Percentiles rank a stretch among this genome's conserved stretches.
Conservation (phyloP, 805 yeast genomes). For the Clavispora vitiphila region DNA sequence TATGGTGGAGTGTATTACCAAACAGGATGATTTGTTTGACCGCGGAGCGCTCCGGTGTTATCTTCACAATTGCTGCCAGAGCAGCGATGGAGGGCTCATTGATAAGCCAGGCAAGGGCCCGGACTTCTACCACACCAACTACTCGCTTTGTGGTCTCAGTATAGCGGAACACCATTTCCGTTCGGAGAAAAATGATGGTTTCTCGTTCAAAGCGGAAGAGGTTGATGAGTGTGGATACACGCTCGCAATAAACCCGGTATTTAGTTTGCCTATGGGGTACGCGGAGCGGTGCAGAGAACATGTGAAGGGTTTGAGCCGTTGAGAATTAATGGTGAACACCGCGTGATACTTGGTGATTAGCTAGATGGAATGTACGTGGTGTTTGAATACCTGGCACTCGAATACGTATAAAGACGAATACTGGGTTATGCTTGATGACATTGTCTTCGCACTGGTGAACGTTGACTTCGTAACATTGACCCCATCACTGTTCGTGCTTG, state of each 20-base stretch:
- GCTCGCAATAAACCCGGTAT: constrained; percentile 19
- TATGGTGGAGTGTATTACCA: constrained; percentile 49
- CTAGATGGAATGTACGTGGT: too few species aligned
- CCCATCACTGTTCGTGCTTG: too few species aligned
- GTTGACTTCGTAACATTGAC: too few species aligned
- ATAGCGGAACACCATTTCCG: constrained; percentile 40
- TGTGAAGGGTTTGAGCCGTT: not conserved
- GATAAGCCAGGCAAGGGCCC: constrained; percentile 83
- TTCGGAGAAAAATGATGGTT: constrained; percentile 1
- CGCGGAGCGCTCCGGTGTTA: constrained; percentile 60
- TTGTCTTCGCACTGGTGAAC: too few species aligned
- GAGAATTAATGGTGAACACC: too few species aligned
- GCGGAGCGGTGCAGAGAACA: constrained; percentile 25
- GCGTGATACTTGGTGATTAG: too few species aligned
- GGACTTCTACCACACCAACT: constrained; percentile 90
- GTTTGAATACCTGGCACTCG: too few species aligned
- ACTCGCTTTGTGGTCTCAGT: constrained; percentile 72
- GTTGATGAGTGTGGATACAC: constrained; percentile 9
- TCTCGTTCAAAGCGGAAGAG: constrained; percentile 3
- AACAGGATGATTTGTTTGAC: constrained; percentile 32
- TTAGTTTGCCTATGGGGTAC: constrained; percentile 47
- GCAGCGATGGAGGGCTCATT: constrained; percentile 63
- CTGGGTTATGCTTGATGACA: too few species aligned
- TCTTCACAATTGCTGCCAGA: constrained; percentile 74
- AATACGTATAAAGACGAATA: too few species aligned